Base-by-base conservation (phyloP, 306 rosid genomes). In the Ormosia semicastrata region DNA sequence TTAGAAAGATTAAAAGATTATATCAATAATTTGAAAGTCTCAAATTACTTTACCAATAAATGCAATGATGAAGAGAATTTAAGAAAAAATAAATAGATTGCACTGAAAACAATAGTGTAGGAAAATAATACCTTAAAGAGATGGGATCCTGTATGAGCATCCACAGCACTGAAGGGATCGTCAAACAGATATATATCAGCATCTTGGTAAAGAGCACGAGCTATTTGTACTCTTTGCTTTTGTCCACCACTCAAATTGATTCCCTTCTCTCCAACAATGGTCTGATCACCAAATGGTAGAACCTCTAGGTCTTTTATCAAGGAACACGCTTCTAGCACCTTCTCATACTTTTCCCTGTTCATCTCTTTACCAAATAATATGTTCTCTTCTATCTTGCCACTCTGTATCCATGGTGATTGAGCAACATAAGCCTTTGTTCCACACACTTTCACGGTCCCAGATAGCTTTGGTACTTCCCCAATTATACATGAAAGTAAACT, bases 121-220 rank as follows among this genome's bases (percentile, higher is more conserved):
- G 49, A 36, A 71, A 77, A 9, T 41, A 64, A 33, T 77, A 90
- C 97, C 92, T 92, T 90, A 84, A 92, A 92, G 73, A 92, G 84
- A 81, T 92, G 97, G 14, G 97, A 94, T 87, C 97, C 97, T n/a
- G 98, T 94, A 83, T 94, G 98, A 81, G 97, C 98, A 88, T 92
- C 98, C 34, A 94, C 93, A 50, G 95, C 98, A 76, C 97, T 94
- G 75, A 94, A 94, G n/a, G 98, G 98, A 88, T 94, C 98, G 52
- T 92, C 98, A 73, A 90, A 90, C 63, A 94, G 85, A 85, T 92
- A 94, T 66, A 94, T 89, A 77, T 94, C 98, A 73, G 91, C 89
- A 63, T 90, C 97, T 85, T 90, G 97, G 78, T 94, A 94, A 57
- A 94, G 66, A 17, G 97, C 92, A 34, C 98, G 93, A 0, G 97